Percentiles rank a stretch among this genome's conserved stretches.
Evolutionary conservation across 371 early-diverging fungal genomes (phyloP).

Genomic region (Coemansia sp.): DNA sequence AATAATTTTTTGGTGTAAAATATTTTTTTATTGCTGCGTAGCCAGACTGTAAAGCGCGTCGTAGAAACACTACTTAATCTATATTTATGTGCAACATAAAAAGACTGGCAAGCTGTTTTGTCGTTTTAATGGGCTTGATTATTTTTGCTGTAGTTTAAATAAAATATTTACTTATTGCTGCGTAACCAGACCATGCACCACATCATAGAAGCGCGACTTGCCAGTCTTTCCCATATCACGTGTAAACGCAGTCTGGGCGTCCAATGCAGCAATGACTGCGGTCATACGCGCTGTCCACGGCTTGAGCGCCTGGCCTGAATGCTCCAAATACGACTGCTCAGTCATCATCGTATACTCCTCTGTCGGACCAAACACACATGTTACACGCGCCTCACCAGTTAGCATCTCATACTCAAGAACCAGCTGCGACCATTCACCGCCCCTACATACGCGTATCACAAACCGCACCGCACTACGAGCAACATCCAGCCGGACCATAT

Average conservation of each 20-base stretch:
- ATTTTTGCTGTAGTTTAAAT: not conserved
- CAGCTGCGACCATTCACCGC: slow-evolving; percentile 19
- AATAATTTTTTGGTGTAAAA: not conserved
- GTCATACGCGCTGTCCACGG: slow-evolving; percentile 22
- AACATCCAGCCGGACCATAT: slow-evolving; percentile 31
- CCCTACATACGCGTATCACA: slow-evolving; percentile 8
- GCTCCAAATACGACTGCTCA: not conserved
- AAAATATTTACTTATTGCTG: not conserved
- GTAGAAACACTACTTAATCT: slow-evolving; percentile 26
- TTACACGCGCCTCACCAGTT: slow-evolving; percentile 18
- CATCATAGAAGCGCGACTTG: slow-evolving; percentile 46
- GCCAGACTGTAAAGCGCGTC: slow-evolving; percentile 24
- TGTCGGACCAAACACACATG: slow-evolving; percentile 12
- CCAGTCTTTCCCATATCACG: slow-evolving; percentile 47
- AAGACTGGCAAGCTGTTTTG: no score
- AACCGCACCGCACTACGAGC: slow-evolving; percentile 11
- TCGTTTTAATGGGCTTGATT: no score
- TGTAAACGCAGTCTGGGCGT: slow-evolving; percentile 38
- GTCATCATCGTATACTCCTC: not conserved
- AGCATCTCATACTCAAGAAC: slow-evolving; percentile 27
- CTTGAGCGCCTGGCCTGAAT: slow-evolving; percentile 1
- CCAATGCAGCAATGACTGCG: slow-evolving; percentile 23
- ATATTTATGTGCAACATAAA: no score
- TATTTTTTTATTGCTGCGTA: not conserved
- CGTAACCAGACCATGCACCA: slow-evolving; percentile 9